These are phyloP conservation scores for Millerozyma acaciae DNA, from an alignment of 805 yeast species.

Conservation along the genomic window DNA sequence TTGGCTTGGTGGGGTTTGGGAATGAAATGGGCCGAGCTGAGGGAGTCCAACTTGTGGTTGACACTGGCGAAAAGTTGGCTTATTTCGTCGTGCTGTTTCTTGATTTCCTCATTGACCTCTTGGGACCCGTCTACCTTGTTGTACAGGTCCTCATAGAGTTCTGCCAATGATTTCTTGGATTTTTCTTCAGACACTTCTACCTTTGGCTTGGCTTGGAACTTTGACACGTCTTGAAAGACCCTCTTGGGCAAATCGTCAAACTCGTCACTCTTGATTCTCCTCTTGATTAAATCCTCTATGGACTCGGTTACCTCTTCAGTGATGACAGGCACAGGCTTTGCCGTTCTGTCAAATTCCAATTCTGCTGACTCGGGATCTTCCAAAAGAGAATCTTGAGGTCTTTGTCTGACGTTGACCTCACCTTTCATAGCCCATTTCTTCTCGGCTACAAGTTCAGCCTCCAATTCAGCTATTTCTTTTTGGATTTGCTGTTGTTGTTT, in stretches of 20 bases:
- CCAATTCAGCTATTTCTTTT: conserved; percentile 73
- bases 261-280: conserved; percentile 68
- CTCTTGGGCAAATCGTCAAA: conserved; percentile 85
- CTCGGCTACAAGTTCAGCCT: conserved; percentile 82
- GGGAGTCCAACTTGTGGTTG: conserved; percentile 73
- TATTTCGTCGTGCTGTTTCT: conserved; percentile 76
- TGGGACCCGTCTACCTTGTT: conserved; percentile 38
- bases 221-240: conserved; percentile 60
- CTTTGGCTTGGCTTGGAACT: conserved; percentile 43
- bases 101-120: conserved; percentile 58
- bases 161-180: conserved; percentile 85
- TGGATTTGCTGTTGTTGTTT: conserved; percentile 75
- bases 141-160: conserved; percentile 84
- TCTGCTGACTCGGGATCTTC: conserved; percentile 54
- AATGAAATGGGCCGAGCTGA: conserved; percentile 90
- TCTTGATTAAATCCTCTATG: conserved; percentile 82
- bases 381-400: conserved; percentile 82
- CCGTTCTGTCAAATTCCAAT: conserved; percentile 85
- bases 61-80: conserved; percentile 58
- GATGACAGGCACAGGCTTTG: conserved; percentile 94
- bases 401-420: conserved; percentile 74
- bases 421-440: conserved; percentile 95
- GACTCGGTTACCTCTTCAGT: conserved; percentile 85
- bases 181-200: conserved; percentile 79
- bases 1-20: conserved; percentile 82